phyloP scores from a whole-genome alignment of 352 stramenopile genomes.

The Globisporangium cystogenes region DNA sequence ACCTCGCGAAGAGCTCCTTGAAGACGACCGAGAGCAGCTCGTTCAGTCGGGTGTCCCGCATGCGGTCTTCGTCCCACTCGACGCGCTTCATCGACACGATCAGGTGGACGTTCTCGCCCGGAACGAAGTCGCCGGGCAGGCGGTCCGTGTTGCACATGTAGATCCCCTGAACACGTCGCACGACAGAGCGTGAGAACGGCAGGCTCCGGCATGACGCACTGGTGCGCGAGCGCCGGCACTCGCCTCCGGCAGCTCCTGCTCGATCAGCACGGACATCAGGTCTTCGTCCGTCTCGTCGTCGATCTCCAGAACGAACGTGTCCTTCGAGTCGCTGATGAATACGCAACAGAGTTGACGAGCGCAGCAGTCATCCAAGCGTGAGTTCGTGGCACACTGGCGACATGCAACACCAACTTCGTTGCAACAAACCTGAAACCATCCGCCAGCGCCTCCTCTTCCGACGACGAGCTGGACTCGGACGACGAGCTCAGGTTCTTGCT shows the following conservation, averaged over 20 bases:
- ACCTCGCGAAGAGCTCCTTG: slow-evolving; percentile 84
- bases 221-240: neutral
- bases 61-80: slow-evolving; percentile 85
- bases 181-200: neutral
- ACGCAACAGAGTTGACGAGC: too few relatives aligned
- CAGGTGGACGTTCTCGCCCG: slow-evolving; percentile 76
- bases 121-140: slow-evolving; percentile 59
- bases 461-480: slow-evolving; percentile 78
- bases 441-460: slow-evolving; percentile 72
- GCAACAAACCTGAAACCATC: slow-evolving; percentile 47
- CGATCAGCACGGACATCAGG: slow-evolving; percentile 86
- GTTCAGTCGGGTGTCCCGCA: slow-evolving; percentile 80
- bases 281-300: slow-evolving; percentile 92
- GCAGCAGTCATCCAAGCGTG: neutral
- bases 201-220: neutral
- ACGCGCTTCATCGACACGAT: slow-evolving; percentile 85
- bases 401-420: neutral
- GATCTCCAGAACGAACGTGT: slow-evolving; percentile 89
- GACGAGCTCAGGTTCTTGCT: slow-evolving; percentile 60
- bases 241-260: slow-evolving; percentile 77
- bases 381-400: neutral
- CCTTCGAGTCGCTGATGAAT: slow-evolving; percentile 77
- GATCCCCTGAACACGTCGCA: slow-evolving; percentile 36
- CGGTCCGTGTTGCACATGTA: slow-evolving; percentile 87
- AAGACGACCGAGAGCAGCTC: slow-evolving; percentile 80